Evolutionary conservation across 1,284 basidiomycete species (phyloP), one percentile per base, ranked within the genome.

Genomic region (Cyathus olla): DNA sequence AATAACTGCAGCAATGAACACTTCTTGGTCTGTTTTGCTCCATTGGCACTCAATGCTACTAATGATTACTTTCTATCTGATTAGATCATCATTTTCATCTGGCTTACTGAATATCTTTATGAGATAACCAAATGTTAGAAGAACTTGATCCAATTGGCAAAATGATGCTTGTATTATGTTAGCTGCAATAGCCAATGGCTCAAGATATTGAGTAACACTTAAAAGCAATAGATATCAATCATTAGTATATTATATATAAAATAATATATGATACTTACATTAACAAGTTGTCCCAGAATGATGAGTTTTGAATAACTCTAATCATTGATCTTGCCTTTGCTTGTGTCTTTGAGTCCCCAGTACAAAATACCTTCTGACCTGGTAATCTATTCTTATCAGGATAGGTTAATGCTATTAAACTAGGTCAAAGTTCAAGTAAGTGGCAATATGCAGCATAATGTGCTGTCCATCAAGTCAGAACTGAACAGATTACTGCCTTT

Each of bases 1-100:
- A 29, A 84, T 55, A 2, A 83, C 61, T 3, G 80, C 75, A 4
- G 78, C 73, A 59, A 85, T 76, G 60, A 81, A 84, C 8, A 80
- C 61, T 35, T 81, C 79, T 61, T 84, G 80, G 65, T 85, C 82
- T 15, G 72, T 63, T 42, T 81, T 81, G 13, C 39, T 52, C 83
- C 83, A 85, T 0, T 74, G 73, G 39, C 54, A 61, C 58, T 85
- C 78, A 52, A 85, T 67, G 64, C 80, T 82, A 1, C 55, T 39
- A 1, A 77, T 51, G 29, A 84, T 70, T 10, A 68, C 68, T 13
- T 59, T 35, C n/a, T 59, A 50, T 15, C 63, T 65, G 9, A 31
- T n/a, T 5, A 24, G 13, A 59, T 79, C 72, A 21, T 69, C 56
- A 31, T 37, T 26, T 31, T 66, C 54, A 22, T 11, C 28, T 51